A percentile compares a stretch with the other conserved stretches of the same genome.
phyloP scores from a whole-genome alignment of 2,329 filamentous ascomycete genomes.

The Ophiostoma triangulosporum region DNA sequence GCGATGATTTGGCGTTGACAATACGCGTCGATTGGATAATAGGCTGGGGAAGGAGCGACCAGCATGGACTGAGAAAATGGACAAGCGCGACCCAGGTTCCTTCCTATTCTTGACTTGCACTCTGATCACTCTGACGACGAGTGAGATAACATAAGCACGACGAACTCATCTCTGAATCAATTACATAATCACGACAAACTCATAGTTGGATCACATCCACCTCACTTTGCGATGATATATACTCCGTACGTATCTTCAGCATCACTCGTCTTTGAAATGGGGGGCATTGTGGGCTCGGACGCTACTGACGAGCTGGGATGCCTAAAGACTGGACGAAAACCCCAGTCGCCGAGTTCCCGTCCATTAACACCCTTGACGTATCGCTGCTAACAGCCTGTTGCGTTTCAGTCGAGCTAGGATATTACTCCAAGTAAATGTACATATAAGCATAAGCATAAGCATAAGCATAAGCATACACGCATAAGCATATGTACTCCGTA shows the following conservation, averaged over 20 bases:
- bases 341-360: neutral
- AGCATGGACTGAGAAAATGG: neutral
- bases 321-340: neutral
- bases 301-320: neutral
- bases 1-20: neutral
- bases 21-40: neutral
- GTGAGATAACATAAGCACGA: neutral
- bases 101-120: neutral
- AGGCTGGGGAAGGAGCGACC: neutral
- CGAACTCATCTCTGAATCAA: neutral
- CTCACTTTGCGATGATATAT: too few relatives aligned
- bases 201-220: neutral
- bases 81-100: neutral
- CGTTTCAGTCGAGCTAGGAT: constrained; percentile 1
- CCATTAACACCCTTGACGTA: neutral
- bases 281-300: too few relatives aligned
- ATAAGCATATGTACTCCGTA: too few relatives aligned
- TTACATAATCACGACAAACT: neutral
- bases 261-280: too few relatives aligned
- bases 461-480: too few relatives aligned
- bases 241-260: too few relatives aligned
- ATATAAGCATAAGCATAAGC: too few relatives aligned
- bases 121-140: neutral
- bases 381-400: neutral
- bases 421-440: too few relatives aligned